phyloP scores from a whole-genome alignment of 1,284 basidiomycete genomes.

The Cutaneotrichosporon dermatis region DNA sequence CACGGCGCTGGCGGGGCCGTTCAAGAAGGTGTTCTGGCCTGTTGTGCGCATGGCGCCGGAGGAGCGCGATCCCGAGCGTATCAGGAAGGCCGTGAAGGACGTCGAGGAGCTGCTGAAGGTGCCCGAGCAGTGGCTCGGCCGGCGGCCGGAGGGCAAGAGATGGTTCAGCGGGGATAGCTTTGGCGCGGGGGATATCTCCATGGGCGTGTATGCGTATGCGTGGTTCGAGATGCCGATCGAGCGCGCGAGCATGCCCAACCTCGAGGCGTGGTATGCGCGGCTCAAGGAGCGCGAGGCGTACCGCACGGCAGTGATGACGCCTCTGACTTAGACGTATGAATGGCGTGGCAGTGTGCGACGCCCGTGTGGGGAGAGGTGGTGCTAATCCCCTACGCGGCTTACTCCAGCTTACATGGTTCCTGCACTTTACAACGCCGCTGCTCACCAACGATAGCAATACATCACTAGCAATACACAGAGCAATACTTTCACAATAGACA shows the following conservation, averaged over 20 bases:
- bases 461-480: too few species aligned
- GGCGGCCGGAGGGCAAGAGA: not conserved
- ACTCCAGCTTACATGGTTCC: too few species aligned
- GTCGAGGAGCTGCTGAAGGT: not conserved
- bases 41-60: slow-evolving; percentile 7
- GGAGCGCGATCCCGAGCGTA: slow-evolving; percentile 7
- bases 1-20: not conserved
- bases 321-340: not conserved
- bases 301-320: slow-evolving; percentile 9
- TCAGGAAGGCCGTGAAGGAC: not conserved
- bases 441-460: too few species aligned
- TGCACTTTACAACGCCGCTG: too few species aligned
- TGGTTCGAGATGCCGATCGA: slow-evolving; percentile 12
- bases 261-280: slow-evolving; percentile 9
- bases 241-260: not conserved
- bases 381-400: too few species aligned
- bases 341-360: too few species aligned
- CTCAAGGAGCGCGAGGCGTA: slow-evolving; percentile 10
- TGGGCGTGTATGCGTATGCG: slow-evolving; percentile 10
- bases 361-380: too few species aligned
- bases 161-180: not conserved
- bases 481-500: too few species aligned
- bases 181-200: slow-evolving; percentile 13
- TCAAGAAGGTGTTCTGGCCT: slow-evolving; percentile 5
- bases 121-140: slow-evolving; percentile 1